Evolutionary conservation across 106 monocot species (phyloP).

Genomic region (Allium fistulosum): DNA sequence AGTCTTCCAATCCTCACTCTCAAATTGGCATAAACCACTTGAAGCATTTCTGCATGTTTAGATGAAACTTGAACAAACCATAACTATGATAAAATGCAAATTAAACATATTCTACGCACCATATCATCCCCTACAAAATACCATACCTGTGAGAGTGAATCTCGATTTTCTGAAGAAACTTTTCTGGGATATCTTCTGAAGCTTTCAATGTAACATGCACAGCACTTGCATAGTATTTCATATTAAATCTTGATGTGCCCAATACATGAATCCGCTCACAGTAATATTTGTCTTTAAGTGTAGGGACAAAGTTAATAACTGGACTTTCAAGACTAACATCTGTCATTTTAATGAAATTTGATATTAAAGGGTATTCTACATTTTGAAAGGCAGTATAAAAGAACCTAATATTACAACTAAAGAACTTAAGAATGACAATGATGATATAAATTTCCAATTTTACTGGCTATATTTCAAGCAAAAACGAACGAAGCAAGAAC

Average conservation of each 20-base stretch:
- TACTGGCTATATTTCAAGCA: neutral
- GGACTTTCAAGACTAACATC: constrained; percentile 55
- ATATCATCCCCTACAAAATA: neutral
- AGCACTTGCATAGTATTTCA: constrained; percentile 54
- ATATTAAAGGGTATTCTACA: neutral
- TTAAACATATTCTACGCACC: neutral
- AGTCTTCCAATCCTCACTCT: constrained; percentile 50
- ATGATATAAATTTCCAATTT: neutral
- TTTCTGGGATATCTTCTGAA: constrained; percentile 51
- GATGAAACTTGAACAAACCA: neutral
- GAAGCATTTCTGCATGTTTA: constrained; percentile 67
- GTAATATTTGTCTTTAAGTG: constrained; percentile 20
- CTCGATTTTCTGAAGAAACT: constrained; percentile 41
- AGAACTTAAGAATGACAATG: neutral
- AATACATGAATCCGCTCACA: constrained; percentile 58
- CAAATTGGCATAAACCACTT: constrained; percentile 52
- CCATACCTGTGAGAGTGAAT: constrained; percentile 76
- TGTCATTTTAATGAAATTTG: constrained; percentile 21
- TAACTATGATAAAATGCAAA: neutral
- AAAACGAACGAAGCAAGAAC: neutral
- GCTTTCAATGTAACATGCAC: constrained; percentile 39
- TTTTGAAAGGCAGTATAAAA: neutral
- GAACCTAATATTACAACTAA: neutral
- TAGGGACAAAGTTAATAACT: constrained; percentile 20
- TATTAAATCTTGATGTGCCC: constrained; percentile 51